Base-by-base conservation (phyloP, 1,284 basidiomycete genomes). In the Cutaneotrichosporon arboriforme region DNA sequence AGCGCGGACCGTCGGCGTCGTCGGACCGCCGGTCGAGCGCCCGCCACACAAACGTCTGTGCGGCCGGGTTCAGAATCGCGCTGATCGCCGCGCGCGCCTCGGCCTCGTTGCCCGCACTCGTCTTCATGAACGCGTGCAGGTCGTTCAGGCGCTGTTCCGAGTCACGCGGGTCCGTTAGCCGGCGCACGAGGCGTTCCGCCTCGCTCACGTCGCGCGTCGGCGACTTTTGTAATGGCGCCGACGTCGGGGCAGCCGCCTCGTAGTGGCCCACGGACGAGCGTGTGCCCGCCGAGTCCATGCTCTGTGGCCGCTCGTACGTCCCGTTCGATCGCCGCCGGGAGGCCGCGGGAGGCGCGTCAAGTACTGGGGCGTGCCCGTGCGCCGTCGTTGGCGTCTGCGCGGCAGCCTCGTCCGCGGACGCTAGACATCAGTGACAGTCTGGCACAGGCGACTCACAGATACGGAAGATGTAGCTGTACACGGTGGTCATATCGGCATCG, bases 141-240 rank as follows among this genome's bases (percentile, higher is more conserved):
- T 93, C 90, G n/a, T 90, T 92, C 54, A 99, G 93, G 4, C 90
- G 91, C 75, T 92, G 85, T 83, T 90, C 33, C 86, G 87, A 75
- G 86, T 81, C 50, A 90, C 77, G 63, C 86, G 85, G 20, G 84
- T 85, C 68, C 87, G 88, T 20, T 83, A 70, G 89, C 86, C 7
- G 85, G 83, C 66, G 90, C 14, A 51, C 48, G 20, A 52, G 51
- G 22, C 47, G 55, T 42, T 49, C 53, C 5, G 51, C 50, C 20
- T 57, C 51, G 33, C 49, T 48, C 14, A 60, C 88, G 68, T 86
- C 84, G 13, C 76, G 7, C 80, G 78, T 52, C 76, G 69, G 60
- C 56, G 65, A 75, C 78, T 55, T 55, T 34, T 35, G 38, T 21
- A 42, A 15, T 0, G 46, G 40, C 10, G 26, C 26, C 26, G 26